Evolutionary conservation across 2,329 filamentous ascomycete species (phyloP).

Genomic region (Talaromyces sp.): DNA sequence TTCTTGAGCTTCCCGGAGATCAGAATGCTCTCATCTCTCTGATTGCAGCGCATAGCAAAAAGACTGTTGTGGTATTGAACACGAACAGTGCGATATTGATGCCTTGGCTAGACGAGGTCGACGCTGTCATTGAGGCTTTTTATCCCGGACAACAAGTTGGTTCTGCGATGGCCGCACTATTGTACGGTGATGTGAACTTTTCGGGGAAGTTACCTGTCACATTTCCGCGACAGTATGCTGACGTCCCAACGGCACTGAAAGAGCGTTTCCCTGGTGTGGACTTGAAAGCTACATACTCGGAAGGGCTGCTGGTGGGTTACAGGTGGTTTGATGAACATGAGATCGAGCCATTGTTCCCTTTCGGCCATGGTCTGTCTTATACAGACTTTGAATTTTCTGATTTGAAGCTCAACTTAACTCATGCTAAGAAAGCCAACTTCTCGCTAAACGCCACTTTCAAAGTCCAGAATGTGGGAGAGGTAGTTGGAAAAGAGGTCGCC

Average conservation of each 20-base stretch:
- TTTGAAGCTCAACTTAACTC: not conserved
- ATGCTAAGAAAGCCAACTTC: not conserved
- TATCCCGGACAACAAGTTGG: not conserved
- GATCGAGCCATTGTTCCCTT: not conserved
- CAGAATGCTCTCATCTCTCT: not conserved
- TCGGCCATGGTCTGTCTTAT: not conserved
- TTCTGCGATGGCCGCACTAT: not conserved
- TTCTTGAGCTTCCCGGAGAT: not conserved
- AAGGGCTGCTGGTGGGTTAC: not conserved
- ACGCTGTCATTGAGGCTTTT: not conserved
- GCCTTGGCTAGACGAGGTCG: not conserved
- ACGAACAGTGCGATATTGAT: not conserved
- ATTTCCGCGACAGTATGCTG: not conserved
- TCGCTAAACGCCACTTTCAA: not conserved
- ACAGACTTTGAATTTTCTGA: not conserved
- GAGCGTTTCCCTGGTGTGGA: not conserved
- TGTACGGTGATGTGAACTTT: not conserved
- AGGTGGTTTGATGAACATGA: not conserved
- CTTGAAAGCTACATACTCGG: not conserved
- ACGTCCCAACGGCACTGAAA: not conserved
- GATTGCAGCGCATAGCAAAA: not conserved
- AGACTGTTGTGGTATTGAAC: not conserved
- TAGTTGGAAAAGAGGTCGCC: not conserved
- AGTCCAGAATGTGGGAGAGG: not conserved
- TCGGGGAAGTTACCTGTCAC: not conserved